These are phyloP conservation scores for Albifimbria verrucaria DNA, from an alignment of 2,329 filamentous ascomycete genomes.

Conservation along the genomic window DNA sequence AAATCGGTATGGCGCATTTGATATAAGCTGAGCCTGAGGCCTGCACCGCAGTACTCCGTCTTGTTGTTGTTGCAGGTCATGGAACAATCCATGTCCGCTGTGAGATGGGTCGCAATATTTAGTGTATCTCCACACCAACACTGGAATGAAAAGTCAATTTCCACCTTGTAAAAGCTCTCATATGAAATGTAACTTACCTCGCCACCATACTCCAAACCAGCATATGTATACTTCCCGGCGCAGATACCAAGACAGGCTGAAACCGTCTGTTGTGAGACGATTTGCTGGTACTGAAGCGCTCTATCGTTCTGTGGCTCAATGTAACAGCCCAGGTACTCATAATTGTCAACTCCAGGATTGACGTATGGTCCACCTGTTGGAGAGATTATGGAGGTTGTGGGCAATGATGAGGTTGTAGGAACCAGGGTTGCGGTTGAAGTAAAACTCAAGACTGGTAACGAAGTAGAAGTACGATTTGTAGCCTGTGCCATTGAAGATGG, in stretches of 20 bases:
- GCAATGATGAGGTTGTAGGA: neutral
- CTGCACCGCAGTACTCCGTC: slow-evolving; percentile 26
- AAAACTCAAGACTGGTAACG: neutral
- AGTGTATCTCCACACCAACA: neutral
- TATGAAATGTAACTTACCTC: neutral
- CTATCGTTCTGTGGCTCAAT: neutral
- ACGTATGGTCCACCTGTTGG: neutral
- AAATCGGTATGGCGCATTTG: neutral
- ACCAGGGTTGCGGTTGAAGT: neutral
- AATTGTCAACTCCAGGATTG: neutral
- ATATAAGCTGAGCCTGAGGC: slow-evolving; percentile 28
- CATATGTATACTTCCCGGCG: neutral
- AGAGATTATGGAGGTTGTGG: neutral
- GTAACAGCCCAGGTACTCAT: neutral
- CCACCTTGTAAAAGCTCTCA: neutral
- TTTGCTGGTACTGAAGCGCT: neutral
- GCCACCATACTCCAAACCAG: neutral
- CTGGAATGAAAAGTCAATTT: neutral
- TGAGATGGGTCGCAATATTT: slow-evolving; percentile 17
- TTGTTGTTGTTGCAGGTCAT: slow-evolving; percentile 30
- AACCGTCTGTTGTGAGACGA: neutral
- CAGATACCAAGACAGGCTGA: neutral
- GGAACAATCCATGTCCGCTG: slow-evolving; percentile 25
- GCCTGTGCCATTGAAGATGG: neutral
- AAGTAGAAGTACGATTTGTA: neutral